Percentiles rank a stretch among this genome's conserved stretches.
These are phyloP conservation scores for Hibiscus tridactylites DNA, from an alignment of 345 rosid species.

Conservation along the genomic window DNA sequence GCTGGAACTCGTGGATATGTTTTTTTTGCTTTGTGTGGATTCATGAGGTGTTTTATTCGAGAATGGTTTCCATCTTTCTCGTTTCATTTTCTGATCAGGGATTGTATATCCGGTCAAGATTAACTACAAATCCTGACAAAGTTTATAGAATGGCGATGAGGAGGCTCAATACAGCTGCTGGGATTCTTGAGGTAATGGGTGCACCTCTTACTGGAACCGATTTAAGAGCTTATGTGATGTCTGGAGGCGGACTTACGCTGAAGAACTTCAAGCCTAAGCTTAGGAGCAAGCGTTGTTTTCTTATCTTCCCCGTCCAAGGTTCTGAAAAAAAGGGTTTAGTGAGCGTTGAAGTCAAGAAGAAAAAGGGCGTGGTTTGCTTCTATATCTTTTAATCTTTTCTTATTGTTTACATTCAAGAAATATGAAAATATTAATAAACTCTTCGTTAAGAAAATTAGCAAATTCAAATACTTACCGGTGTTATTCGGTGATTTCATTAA, in stretches of 20 bases:
- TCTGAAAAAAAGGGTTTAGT: no score
- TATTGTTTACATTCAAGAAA: no score
- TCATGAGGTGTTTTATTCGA: background rate
- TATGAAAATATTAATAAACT: no score
- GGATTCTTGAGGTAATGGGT: conserved; percentile 93
- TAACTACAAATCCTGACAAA: conserved; percentile 76
- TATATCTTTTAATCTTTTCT: no score
- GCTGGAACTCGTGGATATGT: background rate
- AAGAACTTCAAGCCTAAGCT: conserved; percentile 58
- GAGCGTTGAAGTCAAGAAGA: no score
- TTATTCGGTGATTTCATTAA: no score
- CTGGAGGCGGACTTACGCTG: conserved; percentile 69
- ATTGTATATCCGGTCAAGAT: conserved; percentile 64
- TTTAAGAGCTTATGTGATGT: conserved; percentile 87
- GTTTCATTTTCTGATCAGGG: conserved; percentile 38
- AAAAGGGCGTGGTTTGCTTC: no score
- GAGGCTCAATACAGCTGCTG: conserved; percentile 77
- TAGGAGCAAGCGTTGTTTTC: conserved; percentile 40
- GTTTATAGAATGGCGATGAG: conserved; percentile 86
- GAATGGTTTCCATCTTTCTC: background rate
- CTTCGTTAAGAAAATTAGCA: no score
- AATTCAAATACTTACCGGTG: no score
- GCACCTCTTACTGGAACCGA: no score
- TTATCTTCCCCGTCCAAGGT: no score
- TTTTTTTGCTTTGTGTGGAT: background rate